A percentile compares a stretch with the other conserved stretches of the same genome.
These are phyloP conservation scores for Candida pseudoviswanathii DNA, from an alignment of 1,139 yeast genomes.

Conservation along the genomic window DNA sequence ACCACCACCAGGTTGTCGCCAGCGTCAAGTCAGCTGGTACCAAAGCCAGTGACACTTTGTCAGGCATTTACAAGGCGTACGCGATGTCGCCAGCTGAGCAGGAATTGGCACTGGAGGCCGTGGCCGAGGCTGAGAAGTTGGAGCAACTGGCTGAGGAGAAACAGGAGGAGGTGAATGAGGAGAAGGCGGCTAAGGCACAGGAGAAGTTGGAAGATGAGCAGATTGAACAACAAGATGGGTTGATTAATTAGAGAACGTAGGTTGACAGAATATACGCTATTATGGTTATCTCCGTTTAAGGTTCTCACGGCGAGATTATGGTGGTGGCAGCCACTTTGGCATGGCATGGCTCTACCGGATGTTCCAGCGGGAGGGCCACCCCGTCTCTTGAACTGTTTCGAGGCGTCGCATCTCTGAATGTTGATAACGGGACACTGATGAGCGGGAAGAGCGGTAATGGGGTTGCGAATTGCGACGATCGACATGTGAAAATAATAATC, in stretches of 20 bases:
- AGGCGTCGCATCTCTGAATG: too few relatives aligned
- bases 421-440: too few relatives aligned
- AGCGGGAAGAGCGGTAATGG: too few relatives aligned
- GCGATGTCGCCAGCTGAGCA: constrained; percentile 12
- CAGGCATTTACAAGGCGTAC: constrained; percentile 13
- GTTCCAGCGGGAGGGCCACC: too few relatives aligned
- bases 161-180: constrained; percentile 1
- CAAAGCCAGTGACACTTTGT: constrained; percentile 21
- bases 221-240: neutral
- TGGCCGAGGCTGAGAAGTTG: constrained; percentile 15
- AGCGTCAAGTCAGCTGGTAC: constrained; percentile 16
- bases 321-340: too few relatives aligned
- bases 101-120: constrained; percentile 15
- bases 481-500: too few relatives aligned
- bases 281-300: too few relatives aligned
- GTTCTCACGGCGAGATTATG: too few relatives aligned
- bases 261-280: neutral
- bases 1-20: constrained; percentile 19
- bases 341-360: too few relatives aligned
- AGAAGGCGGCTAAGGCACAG: constrained; percentile 12
- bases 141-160: constrained; percentile 8
- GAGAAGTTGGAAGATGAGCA: constrained; percentile 7
- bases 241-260: neutral
- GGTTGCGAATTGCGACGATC: too few relatives aligned
- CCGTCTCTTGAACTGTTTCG: too few relatives aligned